Base-by-base conservation (phyloP, 139 green algal genomes). In the Zygnema cylindricum region DNA sequence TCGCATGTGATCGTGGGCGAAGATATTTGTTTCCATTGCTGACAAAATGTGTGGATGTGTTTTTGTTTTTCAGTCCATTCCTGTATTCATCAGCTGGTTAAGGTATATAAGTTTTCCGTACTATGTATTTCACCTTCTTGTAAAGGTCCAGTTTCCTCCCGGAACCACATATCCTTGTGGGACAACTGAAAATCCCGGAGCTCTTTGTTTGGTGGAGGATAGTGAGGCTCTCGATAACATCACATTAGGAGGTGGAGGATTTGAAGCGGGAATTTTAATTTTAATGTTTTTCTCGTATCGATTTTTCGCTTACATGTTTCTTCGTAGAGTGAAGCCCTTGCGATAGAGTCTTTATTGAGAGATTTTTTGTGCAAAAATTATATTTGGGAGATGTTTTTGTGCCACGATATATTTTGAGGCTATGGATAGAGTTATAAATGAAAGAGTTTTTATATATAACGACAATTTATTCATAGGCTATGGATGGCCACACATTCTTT, bases 21-120 rank as follows among this genome's bases (percentile, higher is more conserved):
- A 35, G 25, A 30, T 73, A 30, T 73, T 35, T 73, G 57, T 73
- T 25, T 73, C 57, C 30, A 25, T 73, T 30, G 25, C 57, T 73
- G 57, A 35, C 30, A 35, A 30, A 35, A 30, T 73, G 57, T 73
- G 57, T 73, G 57, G 25, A 30, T 73, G 57, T 73, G 25, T 88
- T 86, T 22, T 94, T 90, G 84, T 92, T 41, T 83, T 94, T 21
- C 38, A 69, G 3, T 35, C 91, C 40, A 87, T 95, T 7, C 92
- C 93, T 0, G 33, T 43, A 54, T 95, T 93, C 91, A 92, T 95
- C 33, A 33, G 23, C 0, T 95, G 93, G 93, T 21, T 95, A 0
- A 95, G 93, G 55, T 95, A 93, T 55, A 38, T 94, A 30, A 92
- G 73, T 41, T 95, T 90, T 92, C 88, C 93, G 43, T 94, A 93